Base-by-base conservation (phyloP, 345 rosid genomes). In the Eucalyptus cladocalyx region DNA sequence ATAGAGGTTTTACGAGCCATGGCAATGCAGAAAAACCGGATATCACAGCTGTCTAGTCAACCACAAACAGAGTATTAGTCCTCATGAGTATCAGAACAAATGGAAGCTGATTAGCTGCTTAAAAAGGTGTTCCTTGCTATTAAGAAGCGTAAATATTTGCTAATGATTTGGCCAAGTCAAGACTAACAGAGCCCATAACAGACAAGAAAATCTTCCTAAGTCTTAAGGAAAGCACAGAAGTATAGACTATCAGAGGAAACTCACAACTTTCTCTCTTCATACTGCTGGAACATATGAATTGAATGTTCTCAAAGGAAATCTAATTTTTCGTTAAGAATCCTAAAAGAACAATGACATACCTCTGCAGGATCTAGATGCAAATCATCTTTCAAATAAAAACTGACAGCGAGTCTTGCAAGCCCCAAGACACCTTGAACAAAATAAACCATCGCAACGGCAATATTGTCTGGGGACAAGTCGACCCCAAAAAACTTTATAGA, bases 391-490 rank as follows among this genome's bases (percentile, higher is more conserved):
- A 98, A 88, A 92, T 97, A 98, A 92, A 96, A 98, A 91, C 94
- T 96, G 90, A 97, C 99, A 76, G 99, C 99, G 6, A 98, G 99
- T 90, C 99, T 94, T 2, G 99, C 90, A 58, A 98, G 97, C 76
- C 99, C 98, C 92, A 98, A 93, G 90, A 97, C 99, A 91, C 99
- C 99, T 94, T 97, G 99, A 92, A 98, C 99, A 92, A 98, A 97
- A 91, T 98, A 97, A 43, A 98, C 99, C 99, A 97, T 98, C 8
- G 99, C 96, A 87, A 98, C 98, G 4, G 99, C 99, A 45, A 96
- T 89, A 93, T 95, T 98, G 65, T 98, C 99, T 9, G 99, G 99
- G 21, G 99, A 96, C 88, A 98, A 92, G 13, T 96, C 99, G 47
- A 98, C 99, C 18, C 98, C 99, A 67, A 92, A 94, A 88, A 92